Conservation (phyloP, 2,329 filamentous ascomycete species). For the Colletotrichum sp. region DNA sequence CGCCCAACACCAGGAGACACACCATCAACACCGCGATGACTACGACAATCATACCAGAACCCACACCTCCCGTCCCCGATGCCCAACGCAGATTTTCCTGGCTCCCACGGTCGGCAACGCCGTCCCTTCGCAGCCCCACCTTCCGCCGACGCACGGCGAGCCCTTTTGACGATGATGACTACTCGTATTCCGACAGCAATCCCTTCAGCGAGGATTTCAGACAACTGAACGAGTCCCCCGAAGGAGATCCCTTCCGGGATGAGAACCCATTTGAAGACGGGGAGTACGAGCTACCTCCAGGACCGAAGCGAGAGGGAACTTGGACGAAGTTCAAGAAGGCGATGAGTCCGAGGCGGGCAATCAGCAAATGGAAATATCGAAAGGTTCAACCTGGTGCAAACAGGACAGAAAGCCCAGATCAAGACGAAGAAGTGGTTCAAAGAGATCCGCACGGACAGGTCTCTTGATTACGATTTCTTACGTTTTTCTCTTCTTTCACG, state of each 20-base stretch:
- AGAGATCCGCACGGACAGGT: not conserved
- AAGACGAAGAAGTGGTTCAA: not conserved
- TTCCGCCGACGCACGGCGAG: slow-evolving; percentile 2
- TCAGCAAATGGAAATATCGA: slow-evolving; percentile 17
- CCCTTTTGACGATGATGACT: slow-evolving; percentile 12
- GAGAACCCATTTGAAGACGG: slow-evolving; percentile 14
- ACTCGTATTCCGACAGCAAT: slow-evolving; percentile 9
- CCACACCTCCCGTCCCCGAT: slow-evolving; percentile 1
- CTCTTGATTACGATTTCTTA: not conserved
- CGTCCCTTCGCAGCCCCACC: slow-evolving; percentile 13
- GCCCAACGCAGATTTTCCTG: slow-evolving; percentile 6
- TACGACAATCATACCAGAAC: slow-evolving; percentile 12
- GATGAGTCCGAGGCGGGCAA: slow-evolving; percentile 14
- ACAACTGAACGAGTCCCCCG: not conserved
- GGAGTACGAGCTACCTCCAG: slow-evolving; percentile 11
- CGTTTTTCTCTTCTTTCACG: not conserved
- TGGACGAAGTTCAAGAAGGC: slow-evolving; percentile 20
- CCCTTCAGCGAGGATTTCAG: slow-evolving; percentile 13
- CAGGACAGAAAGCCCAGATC: not conserved
- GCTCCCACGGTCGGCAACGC: slow-evolving; percentile 8
- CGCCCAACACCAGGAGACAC: not conserved
- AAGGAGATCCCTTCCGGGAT: not conserved
- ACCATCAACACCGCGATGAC: slow-evolving; percentile 15
- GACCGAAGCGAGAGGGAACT: not conserved
- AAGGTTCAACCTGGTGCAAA: not conserved